These are phyloP conservation scores for Boletellus ananas DNA, from an alignment of 768 basidiomycete species.

Conservation along the genomic window DNA sequence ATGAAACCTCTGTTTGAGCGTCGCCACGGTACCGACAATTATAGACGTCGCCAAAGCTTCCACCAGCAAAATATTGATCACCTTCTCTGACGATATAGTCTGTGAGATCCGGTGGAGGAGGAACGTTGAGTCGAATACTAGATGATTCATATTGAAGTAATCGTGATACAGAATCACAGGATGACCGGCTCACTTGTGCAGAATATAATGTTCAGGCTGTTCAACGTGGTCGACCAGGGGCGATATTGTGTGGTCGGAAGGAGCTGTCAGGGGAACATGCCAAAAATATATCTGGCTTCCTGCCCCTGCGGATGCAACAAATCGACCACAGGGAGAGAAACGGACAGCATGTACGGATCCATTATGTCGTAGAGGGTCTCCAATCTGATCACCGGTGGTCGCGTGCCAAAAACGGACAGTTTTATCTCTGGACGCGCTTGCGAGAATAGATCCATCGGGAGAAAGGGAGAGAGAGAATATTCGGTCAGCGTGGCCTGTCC, in stretches of 20 bases:
- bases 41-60: constrained; percentile 15
- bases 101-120: constrained; percentile 9
- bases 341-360: background rate
- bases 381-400: background rate
- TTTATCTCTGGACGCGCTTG: background rate
- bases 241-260: background rate
- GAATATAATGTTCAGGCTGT: no score
- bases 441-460: background rate
- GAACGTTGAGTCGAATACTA: background rate
- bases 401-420: constrained; percentile 6
- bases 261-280: background rate
- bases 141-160: background rate
- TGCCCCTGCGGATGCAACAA: background rate
- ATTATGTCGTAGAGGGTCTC: background rate
- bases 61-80: constrained; percentile 2
- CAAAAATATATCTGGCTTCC: constrained; percentile 3
- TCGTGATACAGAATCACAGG: background rate
- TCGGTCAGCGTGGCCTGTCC: constrained; percentile 10
- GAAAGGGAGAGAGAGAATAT: background rate
- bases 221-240: background rate
- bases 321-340: constrained; percentile 10
- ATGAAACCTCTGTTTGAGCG: constrained; percentile 5
- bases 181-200: background rate
- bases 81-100: background rate
- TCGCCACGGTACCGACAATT: constrained; percentile 4